These are phyloP conservation scores for Spinacia oleracea DNA, from an alignment of 179 eudicot species.

Conservation along the genomic window DNA sequence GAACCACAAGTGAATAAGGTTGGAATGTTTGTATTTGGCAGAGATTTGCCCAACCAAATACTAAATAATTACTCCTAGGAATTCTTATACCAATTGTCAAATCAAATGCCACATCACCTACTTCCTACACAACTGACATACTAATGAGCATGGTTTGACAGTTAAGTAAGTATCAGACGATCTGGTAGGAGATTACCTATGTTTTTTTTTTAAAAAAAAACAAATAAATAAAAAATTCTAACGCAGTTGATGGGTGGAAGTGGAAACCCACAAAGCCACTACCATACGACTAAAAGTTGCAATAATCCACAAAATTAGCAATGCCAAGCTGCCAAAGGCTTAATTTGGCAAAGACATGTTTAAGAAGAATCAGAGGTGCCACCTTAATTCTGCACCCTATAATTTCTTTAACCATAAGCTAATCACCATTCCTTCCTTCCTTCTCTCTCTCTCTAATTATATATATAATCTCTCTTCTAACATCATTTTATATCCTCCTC, in stretches of 20 bases:
- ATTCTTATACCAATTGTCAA: too few relatives aligned
- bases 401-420: slow-evolving; percentile 24
- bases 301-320: slow-evolving; percentile 15
- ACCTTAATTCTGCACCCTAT: slow-evolving; percentile 28
- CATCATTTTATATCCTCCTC: slow-evolving; percentile 4
- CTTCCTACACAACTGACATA: too few relatives aligned
- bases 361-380: slow-evolving; percentile 6
- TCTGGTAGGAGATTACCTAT: too few relatives aligned
- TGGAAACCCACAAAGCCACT: slow-evolving; percentile 20
- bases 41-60: neutral
- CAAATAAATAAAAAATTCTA: neutral
- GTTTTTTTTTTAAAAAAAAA: too few relatives aligned
- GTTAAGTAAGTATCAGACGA: too few relatives aligned
- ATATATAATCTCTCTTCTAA: slow-evolving; percentile 20
- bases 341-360: slow-evolving; percentile 18
- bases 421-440: slow-evolving; percentile 19
- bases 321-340: neutral
- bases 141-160: too few relatives aligned
- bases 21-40: neutral
- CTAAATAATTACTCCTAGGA: too few relatives aligned
- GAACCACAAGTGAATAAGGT: neutral
- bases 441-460: slow-evolving; percentile 3
- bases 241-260: neutral
- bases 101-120: too few relatives aligned
- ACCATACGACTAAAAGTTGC: slow-evolving; percentile 14